These are phyloP conservation scores for Phaseolus coccineus DNA, from an alignment of 331 rosid genomes.

Conservation along the genomic window DNA sequence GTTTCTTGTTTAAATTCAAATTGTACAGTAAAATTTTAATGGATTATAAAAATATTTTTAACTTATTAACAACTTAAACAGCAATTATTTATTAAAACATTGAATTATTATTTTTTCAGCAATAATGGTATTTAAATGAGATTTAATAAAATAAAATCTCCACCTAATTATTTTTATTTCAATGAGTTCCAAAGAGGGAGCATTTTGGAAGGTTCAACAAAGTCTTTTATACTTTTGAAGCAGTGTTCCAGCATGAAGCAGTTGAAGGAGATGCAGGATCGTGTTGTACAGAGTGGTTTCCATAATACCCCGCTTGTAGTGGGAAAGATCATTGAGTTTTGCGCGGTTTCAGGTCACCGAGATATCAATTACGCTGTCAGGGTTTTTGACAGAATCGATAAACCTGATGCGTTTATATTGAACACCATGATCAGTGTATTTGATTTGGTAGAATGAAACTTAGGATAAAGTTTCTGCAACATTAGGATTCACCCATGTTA, in stretches of 20 bases:
- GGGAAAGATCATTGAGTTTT: conserved; percentile 66
- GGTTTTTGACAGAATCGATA: conserved; percentile 55
- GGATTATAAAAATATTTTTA: too few species aligned
- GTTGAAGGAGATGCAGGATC: conserved; percentile 57
- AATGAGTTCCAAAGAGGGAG: conserved; percentile 43
- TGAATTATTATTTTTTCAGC: too few species aligned
- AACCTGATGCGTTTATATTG: conserved; percentile 72
- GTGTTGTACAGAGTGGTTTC: conserved; percentile 56
- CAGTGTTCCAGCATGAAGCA: conserved; percentile 38
- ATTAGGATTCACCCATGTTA: not conserved
- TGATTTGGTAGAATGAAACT: not conserved
- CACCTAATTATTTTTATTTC: too few species aligned
- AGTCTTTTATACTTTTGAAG: conserved; percentile 28
- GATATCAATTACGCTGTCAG: conserved; percentile 65
- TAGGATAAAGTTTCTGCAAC: not conserved
- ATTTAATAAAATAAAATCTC: too few species aligned
- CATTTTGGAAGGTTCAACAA: conserved; percentile 34
- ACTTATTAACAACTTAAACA: too few species aligned
- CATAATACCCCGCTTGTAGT: conserved; percentile 55
- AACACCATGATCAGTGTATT: conserved; percentile 55
- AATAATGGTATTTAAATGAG: too few species aligned
- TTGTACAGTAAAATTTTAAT: too few species aligned
- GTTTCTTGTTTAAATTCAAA: too few species aligned
- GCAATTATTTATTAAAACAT: too few species aligned
- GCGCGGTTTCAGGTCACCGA: conserved; percentile 51